Evolutionary conservation across 2,329 filamentous ascomycete genomes (phyloP), one percentile per base, ranked within the genome.

Genomic region (Ceratocystis alfenasii): DNA sequence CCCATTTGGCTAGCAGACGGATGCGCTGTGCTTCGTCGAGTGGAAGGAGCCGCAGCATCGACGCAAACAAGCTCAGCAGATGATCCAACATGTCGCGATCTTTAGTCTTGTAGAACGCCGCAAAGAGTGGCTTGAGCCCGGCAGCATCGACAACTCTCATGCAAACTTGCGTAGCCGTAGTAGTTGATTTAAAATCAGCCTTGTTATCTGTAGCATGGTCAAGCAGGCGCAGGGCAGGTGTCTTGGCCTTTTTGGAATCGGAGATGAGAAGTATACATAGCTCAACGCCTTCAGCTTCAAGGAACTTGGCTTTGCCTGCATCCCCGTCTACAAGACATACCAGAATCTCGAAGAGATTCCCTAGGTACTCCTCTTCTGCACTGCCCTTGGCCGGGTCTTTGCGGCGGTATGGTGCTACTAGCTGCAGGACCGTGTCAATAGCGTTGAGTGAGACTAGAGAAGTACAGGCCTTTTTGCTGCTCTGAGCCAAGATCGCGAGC

Each of bases 331-430:
- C 88, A 1, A 95, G 77, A 70, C 89, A 95, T 0, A 89, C 89
- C 20, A 97, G 74, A 1, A 87, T 84, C 72, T 96, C 92, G 74
- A 99, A 99, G 0, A 96, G 73, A 70, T 99, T 96, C 75, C 95
- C 90, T 73, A 95, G 89, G 73, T 89, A 96, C 76, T 99, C 94
- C 73, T 96, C 92, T 74, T 97, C 94, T 63, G 94, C 87, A 41
- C 87, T 86, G 67, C 91, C 90, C 72, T 89, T 93, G 62, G 86
- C 83, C 0, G 94, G 94, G 72, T 99, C 92, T 62, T 86, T 83
- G 76, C 88, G 89, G 66, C 94, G 86, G 76, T 97, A 99, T 1
- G 86, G 79, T 1, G 92, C 89, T 0, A 95, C 82, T 0, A 95
- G 80, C 75, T 95, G 90, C 15, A 99, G 84, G 70, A 96, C 79